Evolutionary conservation across 1,139 yeast species (phyloP).

Genomic region (Candida buenavistaensis): DNA sequence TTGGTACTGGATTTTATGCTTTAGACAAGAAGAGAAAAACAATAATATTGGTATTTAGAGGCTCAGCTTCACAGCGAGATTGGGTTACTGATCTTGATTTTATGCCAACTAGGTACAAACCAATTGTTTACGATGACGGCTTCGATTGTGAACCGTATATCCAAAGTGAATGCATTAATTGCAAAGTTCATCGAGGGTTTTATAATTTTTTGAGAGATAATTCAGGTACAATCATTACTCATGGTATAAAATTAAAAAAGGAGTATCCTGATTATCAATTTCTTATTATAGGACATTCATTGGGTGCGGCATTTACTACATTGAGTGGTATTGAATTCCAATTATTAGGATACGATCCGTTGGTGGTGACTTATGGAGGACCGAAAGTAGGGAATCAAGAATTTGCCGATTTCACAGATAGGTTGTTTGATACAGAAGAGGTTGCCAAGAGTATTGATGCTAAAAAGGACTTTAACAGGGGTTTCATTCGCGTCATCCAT

Average conservation of each 20-base stretch:
- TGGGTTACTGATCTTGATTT: constrained; percentile 55
- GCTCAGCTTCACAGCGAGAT: constrained; percentile 57
- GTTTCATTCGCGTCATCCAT: constrained; percentile 55
- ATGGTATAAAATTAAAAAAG: constrained; percentile 29
- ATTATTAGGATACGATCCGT: constrained; percentile 50
- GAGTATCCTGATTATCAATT: constrained; percentile 48
- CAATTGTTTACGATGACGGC: constrained; percentile 22
- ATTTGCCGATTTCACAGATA: constrained; percentile 53
- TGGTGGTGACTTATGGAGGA: constrained; percentile 58
- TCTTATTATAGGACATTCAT: constrained; percentile 65
- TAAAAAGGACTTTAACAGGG: constrained; percentile 22
- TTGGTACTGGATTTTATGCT: constrained; percentile 56
- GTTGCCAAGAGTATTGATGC: constrained; percentile 17
- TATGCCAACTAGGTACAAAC: constrained; percentile 39
- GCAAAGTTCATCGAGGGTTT: constrained; percentile 64
- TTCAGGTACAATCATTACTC: constrained; percentile 33
- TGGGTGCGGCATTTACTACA: constrained; percentile 70
- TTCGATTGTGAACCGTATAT: constrained; percentile 12
- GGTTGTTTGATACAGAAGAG: constrained; percentile 38
- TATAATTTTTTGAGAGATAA: constrained; percentile 41
- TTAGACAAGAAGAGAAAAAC: constrained; percentile 34
- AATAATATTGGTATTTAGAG: constrained; percentile 52
- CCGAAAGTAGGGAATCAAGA: constrained; percentile 60
- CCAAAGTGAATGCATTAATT: constrained; percentile 40
- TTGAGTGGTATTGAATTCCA: constrained; percentile 61